A percentile compares a stretch with the other conserved stretches of the same genome.
Evolutionary conservation across 306 rosid genomes (phyloP).

Genomic region (Sphenostylis stenocarpa): DNA sequence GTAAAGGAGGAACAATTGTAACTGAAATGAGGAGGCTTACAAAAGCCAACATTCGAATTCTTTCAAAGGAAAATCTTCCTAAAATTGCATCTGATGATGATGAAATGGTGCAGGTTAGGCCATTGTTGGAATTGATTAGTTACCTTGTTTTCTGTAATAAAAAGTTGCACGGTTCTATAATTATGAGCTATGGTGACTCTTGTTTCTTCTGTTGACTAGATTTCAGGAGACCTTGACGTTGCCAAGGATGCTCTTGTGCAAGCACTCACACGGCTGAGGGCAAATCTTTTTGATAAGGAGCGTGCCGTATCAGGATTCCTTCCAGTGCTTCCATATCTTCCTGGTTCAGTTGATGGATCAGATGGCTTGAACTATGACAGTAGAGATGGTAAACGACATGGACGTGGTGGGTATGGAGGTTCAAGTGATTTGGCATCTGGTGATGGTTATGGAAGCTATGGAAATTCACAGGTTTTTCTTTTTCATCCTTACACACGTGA

Average conservation of each 20-base stretch:
- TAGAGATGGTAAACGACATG: slow-evolving; percentile 81
- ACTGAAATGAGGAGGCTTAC: slow-evolving; percentile 93
- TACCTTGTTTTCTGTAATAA: neutral
- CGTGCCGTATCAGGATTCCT: slow-evolving; percentile 71
- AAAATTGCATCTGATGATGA: slow-evolving; percentile 92
- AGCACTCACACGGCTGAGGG: slow-evolving; percentile 73
- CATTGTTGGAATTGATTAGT: neutral
- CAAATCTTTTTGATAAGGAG: slow-evolving; percentile 88
- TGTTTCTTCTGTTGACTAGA: slow-evolving; percentile 43
- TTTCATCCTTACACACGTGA: neutral
- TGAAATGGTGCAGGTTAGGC: slow-evolving; percentile 93
- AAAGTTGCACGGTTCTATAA: slow-evolving; percentile 8
- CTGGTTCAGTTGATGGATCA: slow-evolving; percentile 66
- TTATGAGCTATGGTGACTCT: neutral
- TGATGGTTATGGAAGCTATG: slow-evolving; percentile 78
- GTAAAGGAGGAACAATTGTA: slow-evolving; percentile 89
- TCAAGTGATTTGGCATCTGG: slow-evolving; percentile 64
- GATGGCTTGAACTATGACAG: slow-evolving; percentile 72
- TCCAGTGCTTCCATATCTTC: slow-evolving; percentile 90
- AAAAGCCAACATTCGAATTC: slow-evolving; percentile 87
- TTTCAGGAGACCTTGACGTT: slow-evolving; percentile 87
- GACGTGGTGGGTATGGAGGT: slow-evolving; percentile 76
- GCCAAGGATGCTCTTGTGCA: slow-evolving; percentile 97
- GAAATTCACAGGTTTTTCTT: slow-evolving; percentile 74
- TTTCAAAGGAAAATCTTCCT: slow-evolving; percentile 82